Evolutionary conservation across 2,329 filamentous ascomycete species (phyloP).

Genomic region (Colletotrichum chrysophilum): DNA sequence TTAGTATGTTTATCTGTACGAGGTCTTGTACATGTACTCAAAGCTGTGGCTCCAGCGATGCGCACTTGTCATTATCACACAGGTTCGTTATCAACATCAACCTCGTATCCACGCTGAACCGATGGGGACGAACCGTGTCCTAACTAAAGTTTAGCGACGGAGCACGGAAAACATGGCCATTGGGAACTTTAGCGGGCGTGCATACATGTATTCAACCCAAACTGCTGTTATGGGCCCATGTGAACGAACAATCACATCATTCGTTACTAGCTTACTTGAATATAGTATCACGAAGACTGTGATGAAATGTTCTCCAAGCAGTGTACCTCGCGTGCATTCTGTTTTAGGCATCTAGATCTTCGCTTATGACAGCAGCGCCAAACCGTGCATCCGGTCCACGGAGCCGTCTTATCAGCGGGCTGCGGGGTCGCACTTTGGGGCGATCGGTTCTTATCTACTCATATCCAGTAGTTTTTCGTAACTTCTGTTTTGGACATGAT

Average conservation of each 20-base stretch:
- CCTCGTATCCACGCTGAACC: neutral
- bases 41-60: neutral
- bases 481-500: neutral
- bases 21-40: neutral
- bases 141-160: accelerated
- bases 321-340: neutral
- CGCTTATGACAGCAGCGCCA: neutral
- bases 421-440: neutral
- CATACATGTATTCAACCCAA: neutral
- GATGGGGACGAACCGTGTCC: neutral
- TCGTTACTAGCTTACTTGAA: neutral
- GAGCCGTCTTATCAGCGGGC: neutral
- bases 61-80: neutral
- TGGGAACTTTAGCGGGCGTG: neutral
- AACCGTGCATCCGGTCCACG: neutral
- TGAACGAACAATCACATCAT: neutral
- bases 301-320: neutral
- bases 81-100: neutral
- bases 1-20: neutral
- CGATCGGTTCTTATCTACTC: neutral
- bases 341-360: neutral
- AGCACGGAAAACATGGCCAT: neutral
- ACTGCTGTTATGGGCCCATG: neutral
- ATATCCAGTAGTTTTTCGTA: neutral
- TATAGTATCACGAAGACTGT: neutral